Evolutionary conservation across 331 rosid species (phyloP), one percentile per base, ranked within the genome.

Genomic region (Arachis monticola): DNA sequence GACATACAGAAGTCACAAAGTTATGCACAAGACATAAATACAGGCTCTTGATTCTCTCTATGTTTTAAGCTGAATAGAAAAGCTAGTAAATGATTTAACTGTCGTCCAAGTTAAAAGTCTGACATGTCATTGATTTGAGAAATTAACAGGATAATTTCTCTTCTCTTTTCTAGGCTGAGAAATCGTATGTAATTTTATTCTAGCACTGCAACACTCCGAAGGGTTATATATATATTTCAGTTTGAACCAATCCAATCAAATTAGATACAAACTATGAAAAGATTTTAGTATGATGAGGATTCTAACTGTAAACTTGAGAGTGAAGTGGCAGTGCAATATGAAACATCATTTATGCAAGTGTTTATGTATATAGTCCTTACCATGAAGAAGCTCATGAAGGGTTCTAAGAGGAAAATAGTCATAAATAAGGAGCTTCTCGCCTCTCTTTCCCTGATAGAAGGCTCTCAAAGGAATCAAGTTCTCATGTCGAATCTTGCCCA

Each of bases 391-490:
- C 77, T 95, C 98, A 86, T 95, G 72, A 70, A 95, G 95, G 35
- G 80, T 81, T 85, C 88, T 81, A 41, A 86, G 93, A 73, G 92
- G 89, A 30, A 88, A 85, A 81, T 87, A 87, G 35, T 95, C 99
- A 83, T 87, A 89, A 56, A 95, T 95, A 71, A 95, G 97, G 55
- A 95, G 92, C 89, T 92, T 95, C 86, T 92, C 99, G 73, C 99
- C 99, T 88, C 98, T 80, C 83, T 89, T 92, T 27, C 99, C 98
- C 64, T 92, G 96, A 79, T 95, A 95, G 84, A 95, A 95, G 78
- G 98, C 99, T 73, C 96, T 92, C 86, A 95, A 60, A 17, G 98
- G 97, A 81, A 95, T 86, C 96, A 95, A 85, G 79, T 92, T 92
- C 86, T 95, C 99, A 10, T 92, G 97, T 42, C 96, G 91, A 72